Evolutionary conservation across 768 basidiomycete species (phyloP), one percentile per base, ranked within the genome.

Genomic region (Mrakia blollopis): DNA sequence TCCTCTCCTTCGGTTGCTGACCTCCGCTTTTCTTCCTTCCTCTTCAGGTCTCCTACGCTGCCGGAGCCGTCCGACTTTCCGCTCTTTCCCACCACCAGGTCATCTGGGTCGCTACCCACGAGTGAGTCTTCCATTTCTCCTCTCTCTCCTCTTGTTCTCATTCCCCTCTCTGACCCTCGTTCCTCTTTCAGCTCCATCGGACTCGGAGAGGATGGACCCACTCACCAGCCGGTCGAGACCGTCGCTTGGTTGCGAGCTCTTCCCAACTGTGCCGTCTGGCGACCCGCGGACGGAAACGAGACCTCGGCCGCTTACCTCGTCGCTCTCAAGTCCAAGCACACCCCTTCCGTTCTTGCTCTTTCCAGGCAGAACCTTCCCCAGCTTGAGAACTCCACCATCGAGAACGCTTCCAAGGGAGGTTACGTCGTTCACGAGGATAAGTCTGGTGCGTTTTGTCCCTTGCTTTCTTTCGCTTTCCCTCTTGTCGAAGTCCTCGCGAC

Each of bases 71-170:
- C 80, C 88, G 94, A 78, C 85, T 98, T 78, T 92, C 94, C 72
- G 94, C 95, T 69, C 89, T 97, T 74, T 92, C 90, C 81, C 88
- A 88, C 81, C 92, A 92, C 83, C 92, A 91, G 79, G 93, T 96
- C 77, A 92, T 98, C 85, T 94, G 94, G 92, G 90, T 98, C 80
- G 94, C 93, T 32, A 97, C 94, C 72, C 94, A 98, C 85, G 94
- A 97, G 57, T 57, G 57, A 57, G 57, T 57, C 57, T 57, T 14
- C 44, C 7, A 7, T 52, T 16, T 23, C 50, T n/a, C 28, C 57
- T 0, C 10, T 13, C 28, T 57, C 57, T n/a, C 57, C 6, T 52
- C 50, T 52, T 18, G 23, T 25, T 28, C 57, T 25, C 8, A 1
- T 10, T 57, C 10, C 25, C 52, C 28, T 25, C 5, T 16, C 47